Evolutionary conservation across 208 protist genomes (phyloP), one percentile per base, ranked within the genome.

Genomic region (Wallacemonas sp.): DNA sequence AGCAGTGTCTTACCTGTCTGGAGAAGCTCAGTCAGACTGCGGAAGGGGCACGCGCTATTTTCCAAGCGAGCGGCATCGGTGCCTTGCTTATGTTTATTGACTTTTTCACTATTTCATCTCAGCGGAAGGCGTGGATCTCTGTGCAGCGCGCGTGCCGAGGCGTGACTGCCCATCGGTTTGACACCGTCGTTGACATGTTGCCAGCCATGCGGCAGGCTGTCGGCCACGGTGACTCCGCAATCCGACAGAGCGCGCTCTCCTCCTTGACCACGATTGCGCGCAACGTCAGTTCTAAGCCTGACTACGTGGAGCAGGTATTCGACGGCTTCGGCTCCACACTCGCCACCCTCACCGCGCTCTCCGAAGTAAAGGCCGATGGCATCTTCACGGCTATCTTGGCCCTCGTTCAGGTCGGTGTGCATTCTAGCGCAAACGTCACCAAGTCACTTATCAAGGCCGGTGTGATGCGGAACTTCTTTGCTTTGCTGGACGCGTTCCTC

Each of bases 81-180:
- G 92, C 93, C 0, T 70, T 96, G 62, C 84, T 99, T 9, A 70
- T 58, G 15, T 98, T 91, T 62, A 67, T 98, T 2, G 97, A 99
- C 69, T 99, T 99, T 80, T 98, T 98, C 62, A 88, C 84, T 46
- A 78, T 88, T 9, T 67, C 73, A 19, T 77, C 90, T 6, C 97
- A 98, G 72, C 85, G 93, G 9, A 94, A 94, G 39, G 85, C 93
- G 12, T 92, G 95, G 78, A 65, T 56, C 12, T 89, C 83, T 34
- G 82, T 94, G 2, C 68, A 84, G 17, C 80, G 89, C 11, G 71
- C 97, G 36, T 93, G 84, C 63, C 58, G 79, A n/a, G 58, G 55
- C 27, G 72, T 97, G 9, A 72, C 89, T 11, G 34, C 53, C 2
- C 75, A 71, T 42, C 80, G 39, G 12, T 88, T 94, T 54, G 19